phyloP scores from a whole-genome alignment of 441 rosid genomes.

The Mallotus repandus region DNA sequence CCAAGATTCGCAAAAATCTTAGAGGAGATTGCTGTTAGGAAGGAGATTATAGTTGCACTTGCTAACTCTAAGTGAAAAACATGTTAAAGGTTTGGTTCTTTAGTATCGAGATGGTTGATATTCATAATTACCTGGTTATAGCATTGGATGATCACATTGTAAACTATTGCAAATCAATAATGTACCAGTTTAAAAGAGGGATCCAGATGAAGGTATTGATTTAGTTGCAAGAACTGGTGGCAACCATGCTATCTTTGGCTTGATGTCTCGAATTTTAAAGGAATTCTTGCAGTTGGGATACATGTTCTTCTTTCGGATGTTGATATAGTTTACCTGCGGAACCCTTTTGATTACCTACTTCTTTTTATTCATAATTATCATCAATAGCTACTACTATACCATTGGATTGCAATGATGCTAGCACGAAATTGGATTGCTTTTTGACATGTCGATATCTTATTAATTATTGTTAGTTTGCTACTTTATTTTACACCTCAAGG shows the following conservation, averaged over 20 bases:
- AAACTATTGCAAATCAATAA: slow-evolving; percentile 69
- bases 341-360: slow-evolving; percentile 85
- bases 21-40: slow-evolving; percentile 56
- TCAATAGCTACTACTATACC: too few relatives aligned
- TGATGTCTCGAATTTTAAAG: slow-evolving; percentile 80
- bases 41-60: slow-evolving; percentile 87
- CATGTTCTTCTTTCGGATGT: slow-evolving; percentile 92
- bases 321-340: slow-evolving; percentile 82
- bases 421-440: slow-evolving; percentile 23
- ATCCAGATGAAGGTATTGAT: slow-evolving; percentile 67
- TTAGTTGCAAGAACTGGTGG: slow-evolving; percentile 69
- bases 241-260: slow-evolving; percentile 88
- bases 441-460: slow-evolving; percentile 26
- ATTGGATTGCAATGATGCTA: too few relatives aligned
- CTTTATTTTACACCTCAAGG: not conserved
- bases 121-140: slow-evolving; percentile 71
- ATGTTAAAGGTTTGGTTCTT: slow-evolving; percentile 80
- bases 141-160: slow-evolving; percentile 75
- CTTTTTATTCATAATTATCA: too few relatives aligned
- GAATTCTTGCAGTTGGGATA: slow-evolving; percentile 95
- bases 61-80: slow-evolving; percentile 77
- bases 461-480: slow-evolving; percentile 9
- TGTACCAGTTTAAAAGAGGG: slow-evolving; percentile 84
- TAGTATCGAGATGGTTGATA: slow-evolving; percentile 69
- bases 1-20: slow-evolving; percentile 73